These are phyloP conservation scores for Perkinsela sp. DNA, from an alignment of 208 protist genomes.

Conservation along the genomic window DNA sequence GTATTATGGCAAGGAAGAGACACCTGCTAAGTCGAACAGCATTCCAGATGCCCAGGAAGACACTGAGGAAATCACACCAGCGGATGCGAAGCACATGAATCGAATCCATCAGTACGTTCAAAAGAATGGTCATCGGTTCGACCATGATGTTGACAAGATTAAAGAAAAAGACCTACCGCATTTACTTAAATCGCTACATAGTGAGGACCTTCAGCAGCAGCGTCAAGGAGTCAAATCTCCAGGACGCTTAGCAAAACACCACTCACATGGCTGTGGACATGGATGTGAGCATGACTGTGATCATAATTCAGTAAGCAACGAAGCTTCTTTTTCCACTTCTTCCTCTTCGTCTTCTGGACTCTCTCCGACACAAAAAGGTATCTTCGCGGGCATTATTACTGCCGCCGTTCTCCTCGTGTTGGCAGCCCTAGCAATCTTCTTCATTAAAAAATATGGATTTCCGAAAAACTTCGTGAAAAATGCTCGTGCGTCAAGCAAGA, in stretches of 20 bases:
- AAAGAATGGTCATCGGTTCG: background rate
- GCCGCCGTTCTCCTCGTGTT: background rate
- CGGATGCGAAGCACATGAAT: background rate
- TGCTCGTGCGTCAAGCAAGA: background rate
- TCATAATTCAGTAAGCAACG: too few relatives aligned
- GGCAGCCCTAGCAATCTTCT: background rate
- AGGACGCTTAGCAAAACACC: too few relatives aligned
- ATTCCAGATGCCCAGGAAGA: background rate
- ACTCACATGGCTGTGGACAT: too few relatives aligned
- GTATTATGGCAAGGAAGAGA: background rate
- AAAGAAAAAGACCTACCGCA: background rate
- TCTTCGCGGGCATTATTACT: background rate
- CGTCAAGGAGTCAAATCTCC: too few relatives aligned
- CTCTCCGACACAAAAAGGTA: background rate
- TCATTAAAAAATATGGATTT: background rate
- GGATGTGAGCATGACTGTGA: too few relatives aligned
- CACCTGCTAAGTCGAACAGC: background rate
- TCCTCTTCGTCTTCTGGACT: background rate
- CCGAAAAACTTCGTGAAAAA: background rate
- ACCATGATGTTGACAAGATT: background rate
- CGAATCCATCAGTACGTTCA: background rate
- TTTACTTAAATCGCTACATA: background rate
- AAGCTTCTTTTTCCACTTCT: too few relatives aligned
- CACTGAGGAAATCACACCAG: background rate
- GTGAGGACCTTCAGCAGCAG: background rate